These are phyloP conservation scores for Boletus subparvulus DNA, from an alignment of 768 basidiomycete species.

Conservation along the genomic window DNA sequence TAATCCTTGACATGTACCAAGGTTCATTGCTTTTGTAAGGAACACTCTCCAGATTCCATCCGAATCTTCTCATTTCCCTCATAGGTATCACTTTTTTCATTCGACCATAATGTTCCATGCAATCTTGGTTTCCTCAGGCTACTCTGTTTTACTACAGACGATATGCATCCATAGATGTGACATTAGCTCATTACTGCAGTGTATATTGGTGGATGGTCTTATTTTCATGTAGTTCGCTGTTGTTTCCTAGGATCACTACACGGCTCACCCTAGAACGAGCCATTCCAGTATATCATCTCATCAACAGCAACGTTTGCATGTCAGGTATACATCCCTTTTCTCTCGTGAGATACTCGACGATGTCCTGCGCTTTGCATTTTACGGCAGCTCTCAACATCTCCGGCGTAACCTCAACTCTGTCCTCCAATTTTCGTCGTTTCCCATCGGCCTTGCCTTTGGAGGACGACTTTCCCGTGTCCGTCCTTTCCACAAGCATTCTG, in stretches of 20 bases:
- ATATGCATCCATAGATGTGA: slow-evolving; percentile 27
- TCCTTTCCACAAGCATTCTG: slow-evolving; percentile 72
- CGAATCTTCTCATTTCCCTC: slow-evolving; percentile 2
- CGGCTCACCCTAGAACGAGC: background rate
- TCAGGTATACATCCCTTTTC: slow-evolving; percentile 77
- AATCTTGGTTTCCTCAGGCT: background rate
- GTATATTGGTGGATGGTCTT: slow-evolving; percentile 17
- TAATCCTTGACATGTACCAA: slow-evolving; percentile 37
- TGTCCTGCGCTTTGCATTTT: slow-evolving; percentile 60
- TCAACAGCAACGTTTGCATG: slow-evolving; percentile 56
- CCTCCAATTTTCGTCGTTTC: slow-evolving; percentile 58
- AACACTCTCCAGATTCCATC: background rate
- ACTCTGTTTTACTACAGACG: slow-evolving; percentile 13
- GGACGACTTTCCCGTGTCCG: slow-evolving; percentile 26
- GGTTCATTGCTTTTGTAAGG: slow-evolving; percentile 16
- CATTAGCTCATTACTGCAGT: slow-evolving; percentile 18
- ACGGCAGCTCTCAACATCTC: slow-evolving; percentile 69
- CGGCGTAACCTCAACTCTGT: slow-evolving; percentile 52
- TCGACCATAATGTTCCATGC: slow-evolving; percentile 8
- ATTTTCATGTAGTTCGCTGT: slow-evolving; percentile 7
- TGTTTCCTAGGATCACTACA: background rate
- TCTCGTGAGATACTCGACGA: slow-evolving; percentile 64
- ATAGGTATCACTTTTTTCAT: slow-evolving; percentile 15
- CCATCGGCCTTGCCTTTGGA: slow-evolving; percentile 18
- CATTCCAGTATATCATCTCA: slow-evolving; percentile 27